phyloP scores from a whole-genome alignment of 257 asterid species.

The Echium plantagineum region DNA sequence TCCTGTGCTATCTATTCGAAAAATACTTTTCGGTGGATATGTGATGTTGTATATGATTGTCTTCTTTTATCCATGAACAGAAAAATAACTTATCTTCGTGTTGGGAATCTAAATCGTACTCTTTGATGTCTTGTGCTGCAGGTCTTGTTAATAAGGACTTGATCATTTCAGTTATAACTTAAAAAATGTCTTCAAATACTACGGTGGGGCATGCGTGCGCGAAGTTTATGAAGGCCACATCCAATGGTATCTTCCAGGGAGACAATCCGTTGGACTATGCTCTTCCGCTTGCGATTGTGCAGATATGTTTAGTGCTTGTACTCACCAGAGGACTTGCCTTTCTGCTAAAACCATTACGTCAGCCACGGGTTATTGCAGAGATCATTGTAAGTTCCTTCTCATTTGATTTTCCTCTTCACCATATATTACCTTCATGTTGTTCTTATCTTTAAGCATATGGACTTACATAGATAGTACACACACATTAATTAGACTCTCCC shows the following conservation, averaged over 20 bases:
- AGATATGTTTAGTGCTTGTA: conserved; percentile 53
- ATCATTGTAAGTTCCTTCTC: conserved; percentile 40
- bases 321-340: conserved; percentile 57
- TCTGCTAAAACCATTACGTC: conserved; percentile 60
- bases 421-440: too few species aligned
- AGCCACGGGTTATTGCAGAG: conserved; percentile 86
- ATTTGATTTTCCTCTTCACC: too few species aligned
- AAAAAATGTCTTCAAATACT: conserved; percentile 38
- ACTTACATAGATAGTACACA: not conserved
- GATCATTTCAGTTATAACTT: not conserved
- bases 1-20: too few species aligned
- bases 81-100: too few species aligned
- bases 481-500: too few species aligned
- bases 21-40: too few species aligned
- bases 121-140: not conserved
- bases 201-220: conserved; percentile 27
- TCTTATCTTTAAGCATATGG: not conserved
- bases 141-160: not conserved
- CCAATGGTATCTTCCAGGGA: conserved; percentile 76
- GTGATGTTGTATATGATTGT: too few species aligned
- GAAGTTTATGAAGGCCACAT: conserved; percentile 65
- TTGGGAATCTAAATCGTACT: not conserved
- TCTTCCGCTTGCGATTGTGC: conserved; percentile 63
- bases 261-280: conserved; percentile 64
- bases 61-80: too few species aligned